phyloP scores from a whole-genome alignment of 345 rosid genomes.

The Dipteronia dyeriana region DNA sequence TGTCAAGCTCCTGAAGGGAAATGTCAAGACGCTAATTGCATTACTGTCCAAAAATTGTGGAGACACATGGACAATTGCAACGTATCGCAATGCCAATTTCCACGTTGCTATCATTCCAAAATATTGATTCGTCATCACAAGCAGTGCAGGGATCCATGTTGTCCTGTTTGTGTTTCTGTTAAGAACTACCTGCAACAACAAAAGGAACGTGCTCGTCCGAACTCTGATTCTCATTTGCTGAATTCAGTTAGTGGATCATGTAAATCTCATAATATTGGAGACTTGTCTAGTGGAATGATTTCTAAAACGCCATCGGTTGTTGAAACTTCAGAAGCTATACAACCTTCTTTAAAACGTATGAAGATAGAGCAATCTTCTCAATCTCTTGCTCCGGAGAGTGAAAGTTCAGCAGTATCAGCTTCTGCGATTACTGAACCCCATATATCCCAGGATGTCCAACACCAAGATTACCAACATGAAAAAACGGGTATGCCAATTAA shows the following conservation, averaged over 20 bases:
- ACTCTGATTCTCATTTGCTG: conserved; percentile 37
- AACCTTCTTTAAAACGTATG: conserved; percentile 80
- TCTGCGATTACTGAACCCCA: conserved; percentile 40
- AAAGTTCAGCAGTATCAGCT: conserved; percentile 43
- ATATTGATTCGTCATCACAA: conserved; percentile 62
- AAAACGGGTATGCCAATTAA: conserved; percentile 46
- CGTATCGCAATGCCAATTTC: conserved; percentile 56
- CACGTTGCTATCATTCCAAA: conserved; percentile 78
- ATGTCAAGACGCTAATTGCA: conserved; percentile 67
- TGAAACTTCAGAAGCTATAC: conserved; percentile 56
- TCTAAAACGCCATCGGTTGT: conserved; percentile 43
- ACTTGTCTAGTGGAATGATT: conserved; percentile 39
- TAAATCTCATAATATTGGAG: conserved; percentile 49
- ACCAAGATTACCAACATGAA: conserved; percentile 48
- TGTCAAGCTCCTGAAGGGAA: conserved; percentile 84
- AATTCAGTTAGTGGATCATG: conserved; percentile 38
- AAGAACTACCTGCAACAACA: conserved; percentile 58
- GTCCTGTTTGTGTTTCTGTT: conserved; percentile 93
- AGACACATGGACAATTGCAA: conserved; percentile 78
- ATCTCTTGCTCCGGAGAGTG: conserved; percentile 44
- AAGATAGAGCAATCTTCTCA: conserved; percentile 69
- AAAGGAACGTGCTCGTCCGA: conserved; percentile 49
- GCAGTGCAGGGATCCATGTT: conserved; percentile 59
- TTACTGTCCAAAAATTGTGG: conserved; percentile 60
- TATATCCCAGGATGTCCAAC: conserved; percentile 42